phyloP scores from a whole-genome alignment of 805 yeast species.

The Wickerhamomyces kurtzmanii region DNA sequence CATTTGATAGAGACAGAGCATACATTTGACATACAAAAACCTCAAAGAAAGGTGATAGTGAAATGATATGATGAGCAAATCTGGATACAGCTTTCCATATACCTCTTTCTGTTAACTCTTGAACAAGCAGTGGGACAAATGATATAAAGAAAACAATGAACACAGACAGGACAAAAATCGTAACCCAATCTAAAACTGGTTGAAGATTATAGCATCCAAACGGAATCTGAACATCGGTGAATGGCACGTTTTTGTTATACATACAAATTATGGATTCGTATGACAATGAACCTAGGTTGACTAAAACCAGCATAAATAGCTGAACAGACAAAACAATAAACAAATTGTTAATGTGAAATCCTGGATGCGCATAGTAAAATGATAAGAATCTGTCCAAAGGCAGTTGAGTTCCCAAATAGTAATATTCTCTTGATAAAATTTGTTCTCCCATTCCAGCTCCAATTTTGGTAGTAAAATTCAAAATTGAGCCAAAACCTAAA shows the following conservation, averaged over 20 bases:
- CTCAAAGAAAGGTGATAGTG: conserved; percentile 86
- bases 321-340: conserved; percentile 85
- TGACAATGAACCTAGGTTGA: conserved; percentile 71
- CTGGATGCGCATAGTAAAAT: conserved; percentile 94
- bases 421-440: conserved; percentile 83
- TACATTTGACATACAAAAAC: conserved; percentile 93
- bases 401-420: conserved; percentile 78
- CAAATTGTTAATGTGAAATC: conserved; percentile 86
- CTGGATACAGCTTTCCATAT: conserved; percentile 62
- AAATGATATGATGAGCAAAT: conserved; percentile 64
- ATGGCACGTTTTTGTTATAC: conserved; percentile 56
- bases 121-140: conserved; percentile 78
- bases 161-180: conserved; percentile 79
- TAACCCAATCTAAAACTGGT: conserved; percentile 88
- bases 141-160: conserved; percentile 91
- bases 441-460: conserved; percentile 99
- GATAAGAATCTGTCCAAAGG: conserved; percentile 87
- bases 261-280: conserved; percentile 64
- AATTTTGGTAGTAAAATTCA: conserved; percentile 90
- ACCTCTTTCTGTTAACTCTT: conserved; percentile 84
- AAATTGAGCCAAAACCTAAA: conserved; percentile 83
- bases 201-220: conserved; percentile 76
- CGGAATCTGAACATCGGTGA: conserved; percentile 67
- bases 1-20: conserved; percentile 65
- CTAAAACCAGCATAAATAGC: conserved; percentile 68